Conservation (phyloP, 2,329 filamentous ascomycete genomes). For the Penicillium sp. region DNA sequence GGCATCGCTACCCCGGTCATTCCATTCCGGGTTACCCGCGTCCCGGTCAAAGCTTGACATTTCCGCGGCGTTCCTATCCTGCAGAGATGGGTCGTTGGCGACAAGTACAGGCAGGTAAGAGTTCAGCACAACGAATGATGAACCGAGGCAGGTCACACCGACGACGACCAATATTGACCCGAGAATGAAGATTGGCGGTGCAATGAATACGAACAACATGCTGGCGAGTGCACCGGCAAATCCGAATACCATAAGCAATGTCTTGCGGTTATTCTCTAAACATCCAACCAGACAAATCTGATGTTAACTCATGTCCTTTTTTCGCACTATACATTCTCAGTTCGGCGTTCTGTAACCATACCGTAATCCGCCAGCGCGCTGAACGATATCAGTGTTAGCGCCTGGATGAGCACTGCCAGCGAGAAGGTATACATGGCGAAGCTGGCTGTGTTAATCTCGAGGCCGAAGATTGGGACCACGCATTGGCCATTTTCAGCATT, state of each 20-base stretch:
- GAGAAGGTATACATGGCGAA: constrained; percentile 70
- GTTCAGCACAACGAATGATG: constrained; percentile 87
- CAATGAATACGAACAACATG: constrained; percentile 81
- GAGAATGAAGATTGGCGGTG: constrained; percentile 70
- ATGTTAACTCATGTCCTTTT: constrained; percentile 4
- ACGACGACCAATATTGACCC: constrained; percentile 78
- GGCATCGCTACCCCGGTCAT: constrained; percentile 9
- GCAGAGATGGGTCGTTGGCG: constrained; percentile 66
- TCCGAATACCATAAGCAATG: constrained; percentile 74
- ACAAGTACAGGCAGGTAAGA: constrained; percentile 87
- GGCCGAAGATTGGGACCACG: constrained; percentile 32
- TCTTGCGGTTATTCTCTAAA: constrained; percentile 64
- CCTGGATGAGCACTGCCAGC: constrained; percentile 79
- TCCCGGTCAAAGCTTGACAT: constrained; percentile 23
- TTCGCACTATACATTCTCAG: neutral
- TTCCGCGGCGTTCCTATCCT: constrained; percentile 26
- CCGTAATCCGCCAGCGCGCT: constrained; percentile 72
- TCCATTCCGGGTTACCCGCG: constrained; percentile 18
- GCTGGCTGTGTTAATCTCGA: constrained; percentile 39
- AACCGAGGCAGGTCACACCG: constrained; percentile 84
- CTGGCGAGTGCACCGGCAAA: constrained; percentile 74
- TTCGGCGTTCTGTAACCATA: constrained; percentile 42
- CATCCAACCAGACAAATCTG: neutral
- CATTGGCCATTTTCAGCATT: constrained; percentile 27
- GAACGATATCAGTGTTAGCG: constrained; percentile 75